A percentile compares a stretch with the other conserved stretches of the same genome.
Conservation (phyloP, 371 early-diverging fungal species). For the Mortierella sp. region DNA sequence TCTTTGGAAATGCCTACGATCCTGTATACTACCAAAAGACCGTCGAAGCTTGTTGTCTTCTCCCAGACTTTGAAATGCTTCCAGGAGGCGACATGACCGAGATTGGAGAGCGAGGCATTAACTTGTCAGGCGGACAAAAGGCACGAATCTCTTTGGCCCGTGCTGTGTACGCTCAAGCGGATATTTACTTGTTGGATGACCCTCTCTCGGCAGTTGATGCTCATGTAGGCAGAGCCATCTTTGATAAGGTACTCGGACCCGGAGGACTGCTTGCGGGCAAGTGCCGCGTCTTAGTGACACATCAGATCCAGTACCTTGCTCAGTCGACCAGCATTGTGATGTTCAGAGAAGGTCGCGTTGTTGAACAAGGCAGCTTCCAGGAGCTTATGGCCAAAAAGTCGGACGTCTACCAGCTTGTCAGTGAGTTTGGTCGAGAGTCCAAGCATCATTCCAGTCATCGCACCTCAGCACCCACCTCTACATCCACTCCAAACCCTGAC, state of each 20-base stretch:
- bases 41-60: slow-evolving; percentile 63
- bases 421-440: slow-evolving; percentile 53
- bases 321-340: slow-evolving; percentile 72
- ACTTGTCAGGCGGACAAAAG: slow-evolving; percentile 89
- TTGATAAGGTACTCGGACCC: slow-evolving; percentile 85
- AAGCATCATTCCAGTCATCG: neutral
- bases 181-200: slow-evolving; percentile 56
- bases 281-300: slow-evolving; percentile 91
- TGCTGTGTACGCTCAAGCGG: slow-evolving; percentile 96
- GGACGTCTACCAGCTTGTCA: slow-evolving; percentile 66
- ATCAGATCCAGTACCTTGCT: slow-evolving; percentile 87
- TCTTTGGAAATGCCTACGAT: slow-evolving; percentile 89
- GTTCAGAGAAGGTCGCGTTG: slow-evolving; percentile 79
- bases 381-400: slow-evolving; percentile 66
- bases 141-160: slow-evolving; percentile 80
- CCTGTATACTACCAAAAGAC: slow-evolving; percentile 78
- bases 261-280: slow-evolving; percentile 81
- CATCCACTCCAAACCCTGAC: neutral
- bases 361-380: slow-evolving; percentile 73
- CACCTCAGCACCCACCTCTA: too few species aligned
- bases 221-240: slow-evolving; percentile 81
- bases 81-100: slow-evolving; percentile 90
- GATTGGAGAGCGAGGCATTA: slow-evolving; percentile 96
- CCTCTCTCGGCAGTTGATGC: slow-evolving; percentile 76
- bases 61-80: slow-evolving; percentile 82